A percentile compares a stretch with the other conserved stretches of the same genome.
These are phyloP conservation scores for Chenopodium quinoa DNA, from an alignment of 148 eudicot genomes.

Conservation along the genomic window DNA sequence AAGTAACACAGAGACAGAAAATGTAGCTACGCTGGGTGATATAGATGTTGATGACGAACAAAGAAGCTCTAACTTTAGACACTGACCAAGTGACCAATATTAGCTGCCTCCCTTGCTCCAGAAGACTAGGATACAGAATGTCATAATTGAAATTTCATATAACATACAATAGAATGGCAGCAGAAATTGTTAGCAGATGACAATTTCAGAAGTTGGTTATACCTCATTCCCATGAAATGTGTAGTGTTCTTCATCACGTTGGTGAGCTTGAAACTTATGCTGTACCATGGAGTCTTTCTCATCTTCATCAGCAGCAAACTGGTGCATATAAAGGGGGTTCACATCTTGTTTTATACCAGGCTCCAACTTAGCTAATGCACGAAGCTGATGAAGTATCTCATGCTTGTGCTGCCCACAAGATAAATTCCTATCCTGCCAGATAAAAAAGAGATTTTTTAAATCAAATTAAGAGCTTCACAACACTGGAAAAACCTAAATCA, in stretches of 20 bases:
- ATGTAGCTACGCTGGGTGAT: neutral
- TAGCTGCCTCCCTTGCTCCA: neutral
- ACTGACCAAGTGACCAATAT: neutral
- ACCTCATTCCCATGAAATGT: conserved; percentile 45
- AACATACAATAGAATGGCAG: neutral
- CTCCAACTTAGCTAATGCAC: conserved; percentile 57
- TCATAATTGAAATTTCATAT: neutral
- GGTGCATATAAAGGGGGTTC: conserved; percentile 24
- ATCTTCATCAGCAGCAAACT: conserved; percentile 22
- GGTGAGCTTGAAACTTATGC: conserved; percentile 24
- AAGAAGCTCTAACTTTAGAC: neutral
- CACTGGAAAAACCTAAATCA: neutral
- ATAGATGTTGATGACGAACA: neutral
- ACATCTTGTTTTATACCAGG: conserved; percentile 33
- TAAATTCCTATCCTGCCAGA: conserved; percentile 62
- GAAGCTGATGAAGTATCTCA: conserved; percentile 68
- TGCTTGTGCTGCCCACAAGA: conserved; percentile 69
- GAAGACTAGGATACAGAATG: neutral
- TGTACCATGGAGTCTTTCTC: conserved; percentile 30
- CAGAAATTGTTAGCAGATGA: neutral
- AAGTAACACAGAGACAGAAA: neutral
- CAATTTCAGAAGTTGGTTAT: conserved; percentile 12
- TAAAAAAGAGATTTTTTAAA: neutral
- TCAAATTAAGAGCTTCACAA: neutral
- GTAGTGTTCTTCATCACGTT: conserved; percentile 22